Conservation (phyloP, 768 basidiomycete genomes). For the Lactarius sanguifluus region DNA sequence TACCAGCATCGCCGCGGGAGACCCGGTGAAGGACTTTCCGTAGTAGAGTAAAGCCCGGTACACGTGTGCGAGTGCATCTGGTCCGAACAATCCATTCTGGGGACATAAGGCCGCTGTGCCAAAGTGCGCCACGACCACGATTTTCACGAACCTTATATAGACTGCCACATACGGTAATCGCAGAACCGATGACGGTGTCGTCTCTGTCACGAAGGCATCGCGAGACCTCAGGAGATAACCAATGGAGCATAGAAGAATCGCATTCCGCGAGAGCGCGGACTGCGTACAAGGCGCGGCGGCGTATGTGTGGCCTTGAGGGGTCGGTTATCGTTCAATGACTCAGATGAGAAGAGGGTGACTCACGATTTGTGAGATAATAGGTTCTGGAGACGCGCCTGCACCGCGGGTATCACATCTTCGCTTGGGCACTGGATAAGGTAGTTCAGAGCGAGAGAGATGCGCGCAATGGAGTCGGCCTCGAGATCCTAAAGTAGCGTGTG, state of each 20-base stretch:
- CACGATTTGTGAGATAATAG: slow-evolving; percentile 75
- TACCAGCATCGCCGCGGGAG: slow-evolving; percentile 16
- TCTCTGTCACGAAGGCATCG: slow-evolving; percentile 25
- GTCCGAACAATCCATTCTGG: slow-evolving; percentile 25
- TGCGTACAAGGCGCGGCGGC: slow-evolving; percentile 23
- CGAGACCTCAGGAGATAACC: slow-evolving; percentile 24
- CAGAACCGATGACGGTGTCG: slow-evolving; percentile 20
- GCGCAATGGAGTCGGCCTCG: slow-evolving; percentile 53
- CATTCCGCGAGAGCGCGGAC: slow-evolving; percentile 20
- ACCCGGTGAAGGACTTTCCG: slow-evolving; percentile 10
- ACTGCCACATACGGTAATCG: slow-evolving; percentile 20
- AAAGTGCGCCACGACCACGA: not conserved
- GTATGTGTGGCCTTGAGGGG: slow-evolving; percentile 5
- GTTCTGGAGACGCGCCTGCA: slow-evolving; percentile 62
- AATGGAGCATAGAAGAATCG: slow-evolving; percentile 19
- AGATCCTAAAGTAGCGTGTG: slow-evolving; percentile 59
- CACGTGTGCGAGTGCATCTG: slow-evolving; percentile 13
- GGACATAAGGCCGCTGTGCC: not conserved
- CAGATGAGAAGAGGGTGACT: slow-evolving; percentile 43
- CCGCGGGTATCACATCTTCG: slow-evolving; percentile 72
- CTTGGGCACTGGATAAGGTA: slow-evolving; percentile 60
- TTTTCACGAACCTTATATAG: slow-evolving; percentile 22
- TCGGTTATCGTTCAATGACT: not conserved
- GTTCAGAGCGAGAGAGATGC: slow-evolving; percentile 72
- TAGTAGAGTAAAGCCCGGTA: slow-evolving; percentile 10